Conservation (phyloP, 208 protist genomes). For the Phytomonas sp. region DNA sequence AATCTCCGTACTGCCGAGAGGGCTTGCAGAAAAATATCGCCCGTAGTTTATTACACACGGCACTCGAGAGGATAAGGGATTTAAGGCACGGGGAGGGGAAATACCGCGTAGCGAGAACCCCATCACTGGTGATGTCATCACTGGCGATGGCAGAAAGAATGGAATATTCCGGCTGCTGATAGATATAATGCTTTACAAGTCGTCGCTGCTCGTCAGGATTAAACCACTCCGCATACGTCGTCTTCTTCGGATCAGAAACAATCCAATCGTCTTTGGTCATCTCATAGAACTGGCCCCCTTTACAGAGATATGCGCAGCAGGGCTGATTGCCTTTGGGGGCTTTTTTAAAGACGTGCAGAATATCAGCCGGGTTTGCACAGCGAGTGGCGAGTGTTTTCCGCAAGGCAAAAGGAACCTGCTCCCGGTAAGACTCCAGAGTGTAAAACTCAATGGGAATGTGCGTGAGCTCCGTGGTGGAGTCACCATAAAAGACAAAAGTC, state of each 20-base stretch:
- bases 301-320: conserved; percentile 81
- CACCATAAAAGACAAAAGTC: conserved; percentile 86
- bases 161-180: conserved; percentile 86
- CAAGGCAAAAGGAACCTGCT: conserved; percentile 78
- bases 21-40: conserved; percentile 82
- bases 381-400: conserved; percentile 75
- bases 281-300: conserved; percentile 84
- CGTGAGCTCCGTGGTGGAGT: conserved; percentile 65
- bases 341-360: conserved; percentile 73
- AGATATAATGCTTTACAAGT: conserved; percentile 64
- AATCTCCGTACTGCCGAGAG: conserved; percentile 69
- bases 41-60: conserved; percentile 70
- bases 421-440: conserved; percentile 88
- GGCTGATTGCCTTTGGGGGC: conserved; percentile 59
- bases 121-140: conserved; percentile 88
- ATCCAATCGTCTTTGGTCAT: conserved; percentile 86
- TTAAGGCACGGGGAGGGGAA: conserved; percentile 89
- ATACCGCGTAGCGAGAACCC: conserved; percentile 86
- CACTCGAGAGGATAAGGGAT: conserved; percentile 80
- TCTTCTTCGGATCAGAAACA: conserved; percentile 51
- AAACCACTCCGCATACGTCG: conserved; percentile 52
- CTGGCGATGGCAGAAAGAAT: conserved; percentile 84
- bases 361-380: conserved; percentile 43
- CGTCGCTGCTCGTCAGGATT: conserved; percentile 70
- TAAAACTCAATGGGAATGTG: conserved; percentile 90